Evolutionary conservation across 23 red algal species (phyloP).

Genomic region (Gracilariopsis chorda): DNA sequence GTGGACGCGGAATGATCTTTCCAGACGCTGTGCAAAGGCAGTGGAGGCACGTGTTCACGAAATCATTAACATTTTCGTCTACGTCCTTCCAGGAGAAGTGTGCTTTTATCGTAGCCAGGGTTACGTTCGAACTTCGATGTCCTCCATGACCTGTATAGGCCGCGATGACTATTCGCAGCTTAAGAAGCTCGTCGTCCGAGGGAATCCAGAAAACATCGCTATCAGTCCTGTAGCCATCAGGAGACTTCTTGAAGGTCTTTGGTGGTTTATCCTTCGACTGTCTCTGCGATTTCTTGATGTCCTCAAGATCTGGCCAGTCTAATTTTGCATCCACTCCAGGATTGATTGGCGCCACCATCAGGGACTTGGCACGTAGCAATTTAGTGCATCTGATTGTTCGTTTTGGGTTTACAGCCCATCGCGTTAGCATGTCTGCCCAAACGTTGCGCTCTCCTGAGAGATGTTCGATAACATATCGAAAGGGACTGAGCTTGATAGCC

Average conservation of each 20-base stretch:
- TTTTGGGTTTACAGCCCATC: slow-evolving; percentile 3
- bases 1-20: background rate
- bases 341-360: background rate
- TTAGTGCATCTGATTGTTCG: background rate
- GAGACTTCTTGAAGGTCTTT: background rate
- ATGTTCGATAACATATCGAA: background rate
- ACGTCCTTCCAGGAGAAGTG: background rate
- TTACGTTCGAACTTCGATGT: background rate
- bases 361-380: background rate
- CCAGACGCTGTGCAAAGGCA: background rate
- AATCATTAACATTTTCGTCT: background rate
- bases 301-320: background rate
- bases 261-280: background rate
- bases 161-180: background rate
- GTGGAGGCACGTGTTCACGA: background rate
- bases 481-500: slow-evolving; percentile 6
- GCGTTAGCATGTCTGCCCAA: no score
- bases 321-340: background rate
- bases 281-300: background rate
- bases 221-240: no score
- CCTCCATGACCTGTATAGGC: background rate
- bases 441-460: background rate
- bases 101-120: background rate
- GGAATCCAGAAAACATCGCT: background rate
- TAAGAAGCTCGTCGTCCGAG: background rate